Evolutionary conservation across 768 basidiomycete genomes (phyloP), one percentile per base, ranked within the genome.

Genomic region (Russula olivacea): DNA sequence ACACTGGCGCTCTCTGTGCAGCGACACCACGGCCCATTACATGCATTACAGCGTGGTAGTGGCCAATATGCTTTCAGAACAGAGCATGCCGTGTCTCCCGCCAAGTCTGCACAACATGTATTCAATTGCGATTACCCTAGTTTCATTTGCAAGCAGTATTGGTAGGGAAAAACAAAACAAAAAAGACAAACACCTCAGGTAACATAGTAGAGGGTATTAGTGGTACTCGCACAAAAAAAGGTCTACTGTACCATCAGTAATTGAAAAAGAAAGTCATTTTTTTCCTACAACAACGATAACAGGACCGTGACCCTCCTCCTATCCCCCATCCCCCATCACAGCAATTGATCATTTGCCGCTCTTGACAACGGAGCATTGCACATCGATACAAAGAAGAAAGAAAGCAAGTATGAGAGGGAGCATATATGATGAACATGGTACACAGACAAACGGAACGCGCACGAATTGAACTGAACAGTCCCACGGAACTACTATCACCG

Each of bases 371-470:
- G 12, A 30, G 17, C 25, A 28, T 19, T 36, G 28, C 19, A 59
- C 23, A 23, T 41, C 28, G 6, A 19, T 23, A 43, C 30, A 30
- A 4, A 3, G 57, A 30, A 47, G 38, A 40, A 17, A 40, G 15
- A 17, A 14, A 17, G 38, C 15, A 14, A 17, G 38, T 5, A 25
- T 23, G 19, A 21, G 23, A 40, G 14, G 17, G n/a, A 38, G 51
- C 50, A 58, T 53, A 58, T 23, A 63, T 5, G 38, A 40, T 58
- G 47, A 23, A 62, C 41, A 36, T 21, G 59, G 47, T 34, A 7
- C 28, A 43, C 40, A 55, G 19, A 15, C 14, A 40, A 10, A 43
- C 12, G n/a, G 21, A 47, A 17, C 2, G 38, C 54, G n/a, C n/a
- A 21, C 19, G 10, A 52, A 15, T 1, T 40, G 11, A 40, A 6